phyloP scores from a whole-genome alignment of 2,329 filamentous ascomycete genomes.

The Neonectria sp. region DNA sequence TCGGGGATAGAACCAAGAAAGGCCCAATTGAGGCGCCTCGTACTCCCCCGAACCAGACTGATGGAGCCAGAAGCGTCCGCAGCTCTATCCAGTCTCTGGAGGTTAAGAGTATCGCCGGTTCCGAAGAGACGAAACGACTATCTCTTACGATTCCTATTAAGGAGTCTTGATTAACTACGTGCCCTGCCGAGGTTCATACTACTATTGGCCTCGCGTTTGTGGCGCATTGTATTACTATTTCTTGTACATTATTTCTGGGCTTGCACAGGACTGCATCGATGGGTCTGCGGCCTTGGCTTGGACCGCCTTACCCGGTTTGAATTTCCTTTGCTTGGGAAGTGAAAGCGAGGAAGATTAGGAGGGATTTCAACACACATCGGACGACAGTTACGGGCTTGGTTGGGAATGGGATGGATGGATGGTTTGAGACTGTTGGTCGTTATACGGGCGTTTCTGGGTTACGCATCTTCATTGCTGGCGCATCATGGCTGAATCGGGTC shows the following conservation, averaged over 20 bases:
- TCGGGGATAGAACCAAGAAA: conserved; percentile 33
- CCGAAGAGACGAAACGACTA: conserved; percentile 46
- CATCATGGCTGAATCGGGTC: conserved; percentile 38
- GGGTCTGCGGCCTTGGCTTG: conserved; percentile 22
- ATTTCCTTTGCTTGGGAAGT: conserved; percentile 9
- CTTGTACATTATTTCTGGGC: conserved; percentile 39
- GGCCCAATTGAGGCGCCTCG: conserved; percentile 44
- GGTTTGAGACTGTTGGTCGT: conserved; percentile 21
- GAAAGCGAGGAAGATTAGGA: conserved; percentile 10
- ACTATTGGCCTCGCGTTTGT: not conserved
- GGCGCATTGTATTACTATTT: conserved; percentile 40
- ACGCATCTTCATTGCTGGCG: conserved; percentile 36
- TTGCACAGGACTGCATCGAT: conserved; percentile 38
- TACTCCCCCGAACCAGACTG: conserved; percentile 51
- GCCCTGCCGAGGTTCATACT: no score
- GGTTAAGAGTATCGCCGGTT: conserved; percentile 41
- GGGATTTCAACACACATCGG: conserved; percentile 24
- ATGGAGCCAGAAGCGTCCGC: conserved; percentile 43
- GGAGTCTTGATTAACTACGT: conserved; percentile 28
- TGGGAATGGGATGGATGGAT: conserved; percentile 26
- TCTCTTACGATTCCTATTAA: conserved; percentile 49
- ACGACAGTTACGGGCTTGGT: conserved; percentile 20
- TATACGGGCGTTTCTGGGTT: conserved; percentile 25
- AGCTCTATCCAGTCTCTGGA: conserved; percentile 49
- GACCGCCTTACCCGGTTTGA: conserved; percentile 16